These are phyloP conservation scores for Schizosaccharomyces japonicus DNA, from an alignment of 805 yeast genomes.

Conservation along the genomic window DNA sequence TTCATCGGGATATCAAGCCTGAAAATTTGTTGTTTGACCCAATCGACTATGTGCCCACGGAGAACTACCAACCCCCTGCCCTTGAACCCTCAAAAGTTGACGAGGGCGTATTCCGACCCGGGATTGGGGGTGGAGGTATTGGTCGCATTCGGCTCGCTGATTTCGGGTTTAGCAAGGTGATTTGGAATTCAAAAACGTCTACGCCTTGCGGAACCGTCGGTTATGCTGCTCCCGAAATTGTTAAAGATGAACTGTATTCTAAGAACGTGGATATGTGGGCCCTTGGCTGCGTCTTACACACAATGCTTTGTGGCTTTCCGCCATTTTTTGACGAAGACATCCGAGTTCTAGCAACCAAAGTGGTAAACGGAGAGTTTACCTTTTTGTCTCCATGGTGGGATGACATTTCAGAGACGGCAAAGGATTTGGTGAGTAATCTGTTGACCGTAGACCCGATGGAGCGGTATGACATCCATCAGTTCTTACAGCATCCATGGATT, in stretches of 20 bases:
- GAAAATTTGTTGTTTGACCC: conserved; percentile 49
- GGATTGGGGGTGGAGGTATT: conserved; percentile 83
- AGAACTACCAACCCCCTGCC: conserved; percentile 15
- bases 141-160: conserved; percentile 82
- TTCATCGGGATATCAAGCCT: conserved; percentile 65
- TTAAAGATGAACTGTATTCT: conserved; percentile 74
- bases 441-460: conserved; percentile 46
- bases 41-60: conserved; percentile 22
- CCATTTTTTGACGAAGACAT: conserved; percentile 72
- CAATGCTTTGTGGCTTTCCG: conserved; percentile 87
- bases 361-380: conserved; percentile 52
- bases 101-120: conserved; percentile 64
- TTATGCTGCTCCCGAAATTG: conserved; percentile 95
- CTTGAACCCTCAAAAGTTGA: conserved; percentile 33
- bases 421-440: conserved; percentile 39
- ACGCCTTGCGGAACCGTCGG: conserved; percentile 99
- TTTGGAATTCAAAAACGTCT: conserved; percentile 69
- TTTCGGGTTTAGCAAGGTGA: conserved; percentile 79
- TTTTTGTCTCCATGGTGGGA: conserved; percentile 79
- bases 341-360: conserved; percentile 49
- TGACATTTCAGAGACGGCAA: conserved; percentile 46
- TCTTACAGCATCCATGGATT: conserved; percentile 60
- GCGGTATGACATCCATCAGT: conserved; percentile 48
- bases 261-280: conserved; percentile 98
- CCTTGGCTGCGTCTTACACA: conserved; percentile 82